phyloP scores from a whole-genome alignment of 1,139 yeast genomes.

The Blastobotrys niveus region DNA sequence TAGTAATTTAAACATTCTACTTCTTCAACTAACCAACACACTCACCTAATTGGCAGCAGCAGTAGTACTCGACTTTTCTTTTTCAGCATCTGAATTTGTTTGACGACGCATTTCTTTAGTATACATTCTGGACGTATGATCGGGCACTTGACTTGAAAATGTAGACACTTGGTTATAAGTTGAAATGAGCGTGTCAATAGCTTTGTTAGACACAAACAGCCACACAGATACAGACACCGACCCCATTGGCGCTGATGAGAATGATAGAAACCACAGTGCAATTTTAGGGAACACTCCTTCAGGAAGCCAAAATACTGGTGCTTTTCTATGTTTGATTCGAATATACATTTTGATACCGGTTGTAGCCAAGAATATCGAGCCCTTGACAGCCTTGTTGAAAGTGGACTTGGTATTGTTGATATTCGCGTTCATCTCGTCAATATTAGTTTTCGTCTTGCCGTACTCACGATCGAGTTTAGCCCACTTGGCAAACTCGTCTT shows the following conservation, averaged over 20 bases:
- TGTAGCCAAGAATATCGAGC: slow-evolving; percentile 29
- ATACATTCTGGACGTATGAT: background rate
- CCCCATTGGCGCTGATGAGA: slow-evolving; percentile 52
- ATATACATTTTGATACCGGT: slow-evolving; percentile 42
- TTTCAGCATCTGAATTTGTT: too few species aligned
- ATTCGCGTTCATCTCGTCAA: slow-evolving; percentile 38
- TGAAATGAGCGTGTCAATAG: slow-evolving; percentile 17
- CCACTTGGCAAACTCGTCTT: slow-evolving; percentile 94
- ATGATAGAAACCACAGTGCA: slow-evolving; percentile 52
- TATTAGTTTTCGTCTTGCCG: slow-evolving; percentile 52
- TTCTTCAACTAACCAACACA: too few species aligned
- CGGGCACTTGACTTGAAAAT: slow-evolving; percentile 2
- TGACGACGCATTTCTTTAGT: too few species aligned
- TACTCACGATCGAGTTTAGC: slow-evolving; percentile 76
- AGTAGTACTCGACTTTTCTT: too few species aligned
- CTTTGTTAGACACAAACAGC: slow-evolving; percentile 33
- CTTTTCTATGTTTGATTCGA: slow-evolving; percentile 52
- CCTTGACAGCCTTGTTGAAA: slow-evolving; percentile 34
- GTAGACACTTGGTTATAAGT: background rate
- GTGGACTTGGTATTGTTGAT: slow-evolving; percentile 29
- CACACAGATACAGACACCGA: slow-evolving; percentile 38
- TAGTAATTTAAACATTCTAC: too few species aligned
- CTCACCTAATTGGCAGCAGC: too few species aligned
- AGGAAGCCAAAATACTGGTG: slow-evolving; percentile 58
- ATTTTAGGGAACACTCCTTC: slow-evolving; percentile 50